Percentiles rank a stretch among this genome's conserved stretches.
phyloP scores from a whole-genome alignment of 352 stramenopile genomes.

The Saprolegnia diclina region DNA sequence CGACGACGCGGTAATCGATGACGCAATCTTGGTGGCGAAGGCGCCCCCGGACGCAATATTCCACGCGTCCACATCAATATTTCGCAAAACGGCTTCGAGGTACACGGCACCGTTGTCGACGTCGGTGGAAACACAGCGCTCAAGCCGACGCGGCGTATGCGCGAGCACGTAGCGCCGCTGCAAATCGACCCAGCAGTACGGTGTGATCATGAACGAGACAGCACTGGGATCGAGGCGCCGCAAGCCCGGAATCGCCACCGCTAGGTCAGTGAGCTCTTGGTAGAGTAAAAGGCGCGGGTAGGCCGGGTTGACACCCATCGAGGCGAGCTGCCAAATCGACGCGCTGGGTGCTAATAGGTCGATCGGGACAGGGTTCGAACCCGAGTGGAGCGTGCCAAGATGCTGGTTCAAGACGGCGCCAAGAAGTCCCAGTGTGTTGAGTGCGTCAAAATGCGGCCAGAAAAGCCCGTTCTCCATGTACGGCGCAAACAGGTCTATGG shows the following conservation, averaged over 20 bases:
- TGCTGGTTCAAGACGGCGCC: not conserved
- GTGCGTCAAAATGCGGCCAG: not conserved
- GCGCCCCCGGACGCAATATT: not conserved
- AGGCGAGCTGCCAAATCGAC: not conserved
- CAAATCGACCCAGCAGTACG: conserved; percentile 21
- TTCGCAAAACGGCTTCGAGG: conserved; percentile 6
- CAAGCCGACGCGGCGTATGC: not conserved
- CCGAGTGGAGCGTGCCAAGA: not conserved
- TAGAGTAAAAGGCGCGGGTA: conserved; percentile 3
- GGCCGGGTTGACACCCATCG: not conserved
- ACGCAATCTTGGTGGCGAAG: conserved; percentile 2
- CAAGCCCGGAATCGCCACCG: not conserved
- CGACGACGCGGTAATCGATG: not conserved
- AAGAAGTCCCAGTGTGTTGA: not conserved
- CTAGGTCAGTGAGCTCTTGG: conserved; percentile 1
- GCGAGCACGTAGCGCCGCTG: conserved; percentile 11
- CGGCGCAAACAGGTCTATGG: not conserved
- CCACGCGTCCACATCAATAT: conserved; percentile 6
- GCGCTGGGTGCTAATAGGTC: not conserved
- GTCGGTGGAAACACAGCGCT: not conserved
- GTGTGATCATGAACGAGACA: conserved; percentile 7
- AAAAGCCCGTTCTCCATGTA: conserved; percentile 4
- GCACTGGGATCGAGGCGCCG: not conserved
- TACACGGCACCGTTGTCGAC: conserved; percentile 15
- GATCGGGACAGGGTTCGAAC: not conserved